These are phyloP conservation scores for Mycena capillaripes DNA, from an alignment of 768 basidiomycete species.

Conservation along the genomic window DNA sequence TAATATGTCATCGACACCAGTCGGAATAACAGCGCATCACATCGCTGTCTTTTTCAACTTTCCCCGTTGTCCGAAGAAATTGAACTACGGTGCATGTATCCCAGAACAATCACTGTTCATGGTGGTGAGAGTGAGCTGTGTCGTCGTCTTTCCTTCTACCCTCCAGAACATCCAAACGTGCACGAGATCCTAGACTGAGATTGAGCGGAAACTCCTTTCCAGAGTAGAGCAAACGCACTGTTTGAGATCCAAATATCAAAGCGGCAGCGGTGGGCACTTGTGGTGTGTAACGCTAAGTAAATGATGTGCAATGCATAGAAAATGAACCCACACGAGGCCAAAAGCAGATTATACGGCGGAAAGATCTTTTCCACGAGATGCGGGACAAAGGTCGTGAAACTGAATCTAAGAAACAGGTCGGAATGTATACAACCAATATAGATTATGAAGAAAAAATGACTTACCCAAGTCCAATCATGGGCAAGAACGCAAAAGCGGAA, in stretches of 20 bases:
- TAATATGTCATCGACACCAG: too few species aligned
- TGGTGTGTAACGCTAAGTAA: neutral
- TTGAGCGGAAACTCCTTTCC: neutral
- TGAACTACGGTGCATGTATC: too few species aligned
- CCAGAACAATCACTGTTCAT: too few species aligned
- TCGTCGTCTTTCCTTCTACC: neutral
- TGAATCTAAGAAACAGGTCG: conserved; percentile 6
- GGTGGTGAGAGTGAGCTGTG: neutral
- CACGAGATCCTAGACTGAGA: neutral
- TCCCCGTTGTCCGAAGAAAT: too few species aligned
- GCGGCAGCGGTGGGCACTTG: conserved; percentile 13
- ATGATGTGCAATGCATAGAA: too few species aligned
- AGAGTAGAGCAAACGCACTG: neutral
- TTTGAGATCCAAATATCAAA: conserved; percentile 22
- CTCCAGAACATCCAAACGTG: conserved; percentile 19
- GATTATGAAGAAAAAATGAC: neutral
- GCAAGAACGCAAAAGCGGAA: conserved; percentile 16
- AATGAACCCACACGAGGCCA: conserved; percentile 6
- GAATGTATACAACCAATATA: too few species aligned
- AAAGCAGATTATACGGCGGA: conserved; percentile 6
- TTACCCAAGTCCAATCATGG: conserved; percentile 16
- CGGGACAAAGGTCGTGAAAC: conserved; percentile 21
- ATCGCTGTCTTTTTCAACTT: too few species aligned
- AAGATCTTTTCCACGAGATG: conserved; percentile 1
- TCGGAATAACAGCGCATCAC: too few species aligned